Evolutionary conservation across 192 early-diverging fungal genomes (phyloP), one percentile per base, ranked within the genome.

Genomic region (Linnemannia zychae): DNA sequence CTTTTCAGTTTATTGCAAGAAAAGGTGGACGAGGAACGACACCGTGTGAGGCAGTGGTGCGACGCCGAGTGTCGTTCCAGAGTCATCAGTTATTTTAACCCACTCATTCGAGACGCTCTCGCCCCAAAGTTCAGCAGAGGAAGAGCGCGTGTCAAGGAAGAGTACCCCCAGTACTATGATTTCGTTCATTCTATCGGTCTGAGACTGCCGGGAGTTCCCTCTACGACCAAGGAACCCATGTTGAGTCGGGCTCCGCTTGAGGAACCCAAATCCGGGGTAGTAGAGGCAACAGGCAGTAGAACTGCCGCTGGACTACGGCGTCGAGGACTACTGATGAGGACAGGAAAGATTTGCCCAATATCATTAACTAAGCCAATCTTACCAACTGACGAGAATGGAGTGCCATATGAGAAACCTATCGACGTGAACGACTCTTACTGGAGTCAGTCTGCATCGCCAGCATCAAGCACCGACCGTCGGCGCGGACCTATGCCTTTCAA

Each of bases 321-420:
- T 47, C 72, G 83, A 16, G 83, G 83, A 17, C 28, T 85, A 2
- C 17, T 85, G 68, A 22, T 46, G 36, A 65, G 83, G 48, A 85
- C 40, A 63, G 83, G 83, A 49, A 48, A 38, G 18, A 53, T 85
- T 11, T 85, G 83, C 36, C 77, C 77, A 36, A 70, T 85, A 9
- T 79, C 83, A 4, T 20, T 85, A 28, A 47, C 74, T 17, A 79
- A 72, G 36, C 83, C 83, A 9, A 79, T 75, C 16, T 85, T 74
- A 77, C 83, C 83, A 0, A 85, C 83, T 18, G 77, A 85, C 33
- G 83, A 85, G 7, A 76, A 85, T 46, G 83, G 83, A 37, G 83
- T 85, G 2, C 83, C 83, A 0, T 72, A 67, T 34, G 83, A 85
- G 17, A 79, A 71, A 50, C n/a, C 52, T 0, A 76, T 85, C 12